Base-by-base conservation (phyloP, 768 basidiomycete genomes). In the Baorangia bicolor region DNA sequence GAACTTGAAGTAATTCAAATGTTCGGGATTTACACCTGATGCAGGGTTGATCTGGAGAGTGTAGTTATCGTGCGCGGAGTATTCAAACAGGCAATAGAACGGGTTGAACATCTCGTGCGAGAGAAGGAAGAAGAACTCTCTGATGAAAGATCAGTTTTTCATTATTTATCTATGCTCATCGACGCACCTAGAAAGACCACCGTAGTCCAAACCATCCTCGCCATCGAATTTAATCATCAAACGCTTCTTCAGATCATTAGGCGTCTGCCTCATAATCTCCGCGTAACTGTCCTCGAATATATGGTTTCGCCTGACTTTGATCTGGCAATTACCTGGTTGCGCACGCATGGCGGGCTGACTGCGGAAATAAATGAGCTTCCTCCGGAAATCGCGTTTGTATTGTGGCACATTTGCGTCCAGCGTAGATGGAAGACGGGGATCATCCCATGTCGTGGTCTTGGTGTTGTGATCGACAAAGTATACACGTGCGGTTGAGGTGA, bases 91-190 rank as follows among this genome's bases (percentile, higher is more conserved):
- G 73, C 97, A 98, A 76, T 99, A 98, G 82, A 99, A 98, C 23
- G 97, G 97, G 74, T 98, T 97, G 81, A 99, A 98, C 97, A 99
- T 98, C 75, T 98, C 97, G 72, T 99, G 97, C 33, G 96, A 98
- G 45, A 99, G 82, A 55, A 99, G 78, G 90, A 98, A 99, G 83
- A 99, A 99, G 81, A 98, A 99, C 76, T 99, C 97, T 79, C 95
- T 96, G 74, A 41, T 55, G 23, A 20, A 57, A 40, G 31, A 41
- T 66, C 53, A 68, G 51, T 44, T 9, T 40, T 31, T 10, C 2
- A 40, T 16, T 40, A 31, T 50, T 39, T 5, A 44, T 23, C 38
- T 23, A 23, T 20, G 28, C 28, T 25, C 31, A 8, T 49, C 40
- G 40, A 74, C 84, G 35, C 64, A 94, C 93, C 96, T 87, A 38